Percentiles rank a stretch among this genome's conserved stretches.
Evolutionary conservation across 345 rosid genomes (phyloP).

Genomic region (Sonneratia alba): DNA sequence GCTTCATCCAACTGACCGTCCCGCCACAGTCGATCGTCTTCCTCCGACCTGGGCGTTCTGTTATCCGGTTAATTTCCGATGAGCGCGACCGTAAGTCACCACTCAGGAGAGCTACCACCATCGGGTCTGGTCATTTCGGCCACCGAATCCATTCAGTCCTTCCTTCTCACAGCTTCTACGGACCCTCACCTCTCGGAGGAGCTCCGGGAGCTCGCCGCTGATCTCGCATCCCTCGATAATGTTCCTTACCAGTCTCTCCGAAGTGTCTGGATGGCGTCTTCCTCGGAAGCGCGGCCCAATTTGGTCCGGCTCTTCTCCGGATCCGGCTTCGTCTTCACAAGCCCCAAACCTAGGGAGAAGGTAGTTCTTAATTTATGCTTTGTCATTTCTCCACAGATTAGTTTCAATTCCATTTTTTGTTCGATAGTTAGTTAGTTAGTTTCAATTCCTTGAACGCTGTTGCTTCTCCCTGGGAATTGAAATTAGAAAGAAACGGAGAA

Average conservation of each 20-base stretch:
- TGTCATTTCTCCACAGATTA: too few relatives aligned
- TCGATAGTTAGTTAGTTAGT: too few relatives aligned
- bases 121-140: conserved; percentile 26
- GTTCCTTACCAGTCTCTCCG: conserved; percentile 55
- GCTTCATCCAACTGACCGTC: neutral
- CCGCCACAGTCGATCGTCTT: neutral
- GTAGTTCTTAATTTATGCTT: conserved; percentile 16
- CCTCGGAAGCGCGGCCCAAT: conserved; percentile 38
- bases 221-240: conserved; percentile 29
- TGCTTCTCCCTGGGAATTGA: neutral
- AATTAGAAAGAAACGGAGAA: neutral
- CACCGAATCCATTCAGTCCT: conserved; percentile 31
- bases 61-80: neutral
- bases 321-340: conserved; percentile 42
- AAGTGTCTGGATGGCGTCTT: conserved; percentile 42
- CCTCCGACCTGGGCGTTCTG: neutral
- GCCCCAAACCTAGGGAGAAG: conserved; percentile 80
- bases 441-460: neutral
- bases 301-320: conserved; percentile 43
- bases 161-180: conserved; percentile 41
- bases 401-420: neutral
- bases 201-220: conserved; percentile 43
- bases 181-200: conserved; percentile 41
- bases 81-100: conserved; percentile 8
- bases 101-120: conserved; percentile 11